Base-by-base conservation (phyloP, 495 filamentous ascomycete genomes). In the Aspergillus cavernicola region DNA sequence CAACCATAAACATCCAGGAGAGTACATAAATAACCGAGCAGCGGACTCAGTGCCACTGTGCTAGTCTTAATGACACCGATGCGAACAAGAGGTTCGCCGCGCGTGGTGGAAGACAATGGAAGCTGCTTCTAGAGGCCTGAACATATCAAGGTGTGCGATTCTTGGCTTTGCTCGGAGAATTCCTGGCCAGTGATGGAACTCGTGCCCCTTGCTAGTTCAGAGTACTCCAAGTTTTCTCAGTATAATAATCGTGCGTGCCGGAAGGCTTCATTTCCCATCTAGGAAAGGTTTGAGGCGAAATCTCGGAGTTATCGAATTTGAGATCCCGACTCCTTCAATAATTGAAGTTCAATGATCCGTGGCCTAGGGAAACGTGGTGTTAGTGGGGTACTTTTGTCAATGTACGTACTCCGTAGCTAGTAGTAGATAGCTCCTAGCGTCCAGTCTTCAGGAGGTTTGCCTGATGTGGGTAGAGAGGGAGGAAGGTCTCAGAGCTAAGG, bases 121-220 rank as follows among this genome's bases (percentile, higher is more conserved):
- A 38, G 19, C 13, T 16, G n/a, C 31, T 50, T 28, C 24, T 28
- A 28, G 24, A 28, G 24, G 24, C 24, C 24, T 28, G 9, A 28
- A 28, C 24, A 28, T 28, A 28, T 37, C 15, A 23, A 52, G 37
- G 12, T 19, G 8, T 18, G 2, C 9, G 33, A 15, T 40, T 38
- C 42, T 54, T 47, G 41, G 52, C 52, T 38, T 23, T 4, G 4
- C 32, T 28, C 52, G 52, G 52, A 54, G 42, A 54, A 54, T 54
- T 54, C 35, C 52, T 54, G 24, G 13, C 52, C 52, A 54, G 52
- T 52, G 39, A 43, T 43, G 26, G 24, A 4, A 32, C 48, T 32
- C 48, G 38, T 18, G 38, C 40, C 18, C 39, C 47, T 39, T 31
- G 33, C 22, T 26, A 50, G 47, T 3, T 26, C 15, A 39, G 22